Percentiles rank a stretch among this genome's conserved stretches.
Conservation (phyloP, 2,329 filamentous ascomycete genomes). For the Colletotrichum sp. region DNA sequence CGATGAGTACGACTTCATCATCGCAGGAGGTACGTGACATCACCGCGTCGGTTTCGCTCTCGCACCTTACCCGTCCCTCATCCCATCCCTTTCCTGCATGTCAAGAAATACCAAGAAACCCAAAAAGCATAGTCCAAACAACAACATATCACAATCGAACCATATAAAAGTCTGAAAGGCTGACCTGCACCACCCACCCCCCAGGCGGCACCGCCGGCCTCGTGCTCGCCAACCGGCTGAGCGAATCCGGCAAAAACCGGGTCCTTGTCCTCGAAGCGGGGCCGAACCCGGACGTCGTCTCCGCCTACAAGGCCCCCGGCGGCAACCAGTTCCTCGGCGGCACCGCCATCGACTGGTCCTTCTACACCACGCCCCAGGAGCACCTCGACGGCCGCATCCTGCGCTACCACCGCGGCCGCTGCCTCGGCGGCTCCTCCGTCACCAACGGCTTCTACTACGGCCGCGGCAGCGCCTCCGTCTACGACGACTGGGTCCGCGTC, state of each 20-base stretch:
- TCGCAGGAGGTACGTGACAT: constrained; percentile 19
- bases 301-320: constrained; percentile 27
- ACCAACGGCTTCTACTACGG: constrained; percentile 37
- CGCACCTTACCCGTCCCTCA: not conserved
- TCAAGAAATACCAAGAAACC: not conserved
- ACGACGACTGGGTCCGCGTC: constrained; percentile 34
- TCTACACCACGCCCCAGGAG: constrained; percentile 26
- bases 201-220: constrained; percentile 29
- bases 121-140: not conserved
- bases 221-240: constrained; percentile 28
- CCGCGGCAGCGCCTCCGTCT: constrained; percentile 31
- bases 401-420: constrained; percentile 31
- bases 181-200: not conserved
- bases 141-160: not conserved
- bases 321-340: constrained; percentile 29
- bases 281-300: constrained; percentile 25
- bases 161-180: not conserved
- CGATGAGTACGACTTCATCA: constrained; percentile 25
- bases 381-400: constrained; percentile 33
- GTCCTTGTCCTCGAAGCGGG: constrained; percentile 29
- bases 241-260: constrained; percentile 26
- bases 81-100: not conserved
- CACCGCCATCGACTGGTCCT: constrained; percentile 29
- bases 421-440: constrained; percentile 35
- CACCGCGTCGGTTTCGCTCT: not conserved